phyloP scores from a whole-genome alignment of 1,139 yeast genomes.

The Tardiomyces blankii region DNA sequence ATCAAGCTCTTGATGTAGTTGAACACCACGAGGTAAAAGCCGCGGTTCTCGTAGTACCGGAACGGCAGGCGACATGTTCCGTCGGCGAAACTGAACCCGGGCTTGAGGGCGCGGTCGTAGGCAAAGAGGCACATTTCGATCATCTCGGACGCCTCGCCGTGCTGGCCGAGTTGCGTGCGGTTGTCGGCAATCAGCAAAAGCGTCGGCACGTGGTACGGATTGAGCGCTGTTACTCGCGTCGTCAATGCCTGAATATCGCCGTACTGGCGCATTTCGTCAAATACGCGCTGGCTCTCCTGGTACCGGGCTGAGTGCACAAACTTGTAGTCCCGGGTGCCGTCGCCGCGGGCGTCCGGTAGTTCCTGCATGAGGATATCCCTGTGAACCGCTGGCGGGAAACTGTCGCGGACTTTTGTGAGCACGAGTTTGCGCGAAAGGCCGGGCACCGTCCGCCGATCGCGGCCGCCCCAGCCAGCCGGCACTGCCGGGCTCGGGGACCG shows the following conservation, averaged over 20 bases:
- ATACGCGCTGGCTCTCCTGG: conserved; percentile 22
- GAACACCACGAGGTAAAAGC: conserved; percentile 62
- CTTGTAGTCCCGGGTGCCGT: conserved; percentile 36
- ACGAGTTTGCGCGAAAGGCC: conserved; percentile 59
- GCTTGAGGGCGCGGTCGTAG: conserved; percentile 56
- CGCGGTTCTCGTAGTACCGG: conserved; percentile 64
- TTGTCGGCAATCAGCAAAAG: conserved; percentile 73
- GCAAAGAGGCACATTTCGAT: conserved; percentile 70
- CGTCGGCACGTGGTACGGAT: conserved; percentile 71
- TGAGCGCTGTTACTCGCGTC: conserved; percentile 34
- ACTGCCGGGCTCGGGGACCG: conserved; percentile 28
- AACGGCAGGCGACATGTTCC: conserved; percentile 66
- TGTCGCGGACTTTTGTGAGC: conserved; percentile 65
- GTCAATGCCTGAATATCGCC: conserved; percentile 32
- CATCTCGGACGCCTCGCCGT: conserved; percentile 40
- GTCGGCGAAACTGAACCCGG: conserved; percentile 37
- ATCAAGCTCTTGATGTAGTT: conserved; percentile 61
- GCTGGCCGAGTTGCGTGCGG: conserved; percentile 61
- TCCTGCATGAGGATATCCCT: conserved; percentile 59
- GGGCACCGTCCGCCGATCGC: conserved; percentile 60
- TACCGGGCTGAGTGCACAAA: conserved; percentile 21
- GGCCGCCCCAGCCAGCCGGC: conserved; percentile 73
- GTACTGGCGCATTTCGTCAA: conserved; percentile 29
- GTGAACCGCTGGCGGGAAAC: conserved; percentile 64
- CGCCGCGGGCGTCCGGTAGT: conserved; percentile 7